These are phyloP conservation scores for Carex myosuroides DNA, from an alignment of 176 grass and related monocot genomes.

Conservation along the genomic window DNA sequence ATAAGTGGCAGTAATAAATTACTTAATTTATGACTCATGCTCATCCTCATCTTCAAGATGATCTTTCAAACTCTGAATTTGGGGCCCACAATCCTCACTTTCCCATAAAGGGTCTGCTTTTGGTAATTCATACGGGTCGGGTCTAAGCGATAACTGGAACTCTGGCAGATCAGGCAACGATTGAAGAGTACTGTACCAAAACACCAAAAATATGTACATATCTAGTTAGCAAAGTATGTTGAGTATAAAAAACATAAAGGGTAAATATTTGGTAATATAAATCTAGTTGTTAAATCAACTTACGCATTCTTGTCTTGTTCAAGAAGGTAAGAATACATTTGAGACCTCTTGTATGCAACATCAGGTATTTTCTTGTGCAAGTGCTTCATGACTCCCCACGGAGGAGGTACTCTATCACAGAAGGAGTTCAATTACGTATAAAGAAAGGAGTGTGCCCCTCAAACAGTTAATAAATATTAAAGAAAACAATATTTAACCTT, in stretches of 20 bases:
- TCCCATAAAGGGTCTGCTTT: slow-evolving; percentile 55
- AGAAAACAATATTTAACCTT: no score
- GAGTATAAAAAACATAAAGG: not conserved
- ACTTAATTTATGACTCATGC: slow-evolving; percentile 14
- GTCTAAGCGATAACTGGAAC: slow-evolving; percentile 73
- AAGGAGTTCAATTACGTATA: not conserved
- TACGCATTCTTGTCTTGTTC: slow-evolving; percentile 77
- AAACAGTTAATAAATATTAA: not conserved
- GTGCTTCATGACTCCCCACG: slow-evolving; percentile 93
- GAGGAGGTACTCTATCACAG: slow-evolving; percentile 52
- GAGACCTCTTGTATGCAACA: slow-evolving; percentile 58
- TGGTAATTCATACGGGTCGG: slow-evolving; percentile 71
- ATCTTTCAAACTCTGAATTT: slow-evolving; percentile 79
- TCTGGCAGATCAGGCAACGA: slow-evolving; percentile 84
- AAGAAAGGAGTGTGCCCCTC: not conserved
- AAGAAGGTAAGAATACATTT: slow-evolving; percentile 70
- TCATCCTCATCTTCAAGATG: slow-evolving; percentile 68
- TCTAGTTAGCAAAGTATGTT: not conserved
- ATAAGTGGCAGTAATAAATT: not conserved
- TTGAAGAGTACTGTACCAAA: slow-evolving; percentile 45
- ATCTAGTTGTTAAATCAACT: not conserved
- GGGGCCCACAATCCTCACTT: slow-evolving; percentile 48
- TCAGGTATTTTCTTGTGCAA: slow-evolving; percentile 93
- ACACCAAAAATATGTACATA: slow-evolving; percentile 14
- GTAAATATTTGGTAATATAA: not conserved